Conservation (phyloP, 106 monocot species). For the Allium sativum region DNA sequence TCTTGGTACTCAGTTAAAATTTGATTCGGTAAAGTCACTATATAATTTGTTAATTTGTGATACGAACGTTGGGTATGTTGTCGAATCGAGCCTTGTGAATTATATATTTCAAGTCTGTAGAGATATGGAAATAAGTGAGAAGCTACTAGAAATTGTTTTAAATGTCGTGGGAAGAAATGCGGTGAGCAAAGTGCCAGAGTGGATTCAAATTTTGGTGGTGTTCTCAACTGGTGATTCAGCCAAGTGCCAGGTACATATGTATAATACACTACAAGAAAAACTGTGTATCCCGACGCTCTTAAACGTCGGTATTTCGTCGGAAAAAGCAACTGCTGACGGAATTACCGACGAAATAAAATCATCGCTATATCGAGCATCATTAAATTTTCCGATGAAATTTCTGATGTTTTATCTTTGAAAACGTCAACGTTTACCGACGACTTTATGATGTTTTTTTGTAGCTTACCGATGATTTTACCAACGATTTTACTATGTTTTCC, state of each 20-base stretch:
- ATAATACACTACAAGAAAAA: too few species aligned
- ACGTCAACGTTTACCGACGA: too few species aligned
- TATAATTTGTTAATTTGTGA: constrained; percentile 63
- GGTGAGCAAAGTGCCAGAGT: constrained; percentile 26
- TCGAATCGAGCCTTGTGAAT: constrained; percentile 39
- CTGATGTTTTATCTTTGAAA: too few species aligned
- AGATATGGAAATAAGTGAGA: constrained; percentile 40
- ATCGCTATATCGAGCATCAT: too few species aligned
- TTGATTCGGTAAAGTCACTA: constrained; percentile 71
- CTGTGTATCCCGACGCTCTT: too few species aligned
- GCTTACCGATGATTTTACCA: too few species aligned
- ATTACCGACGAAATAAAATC: too few species aligned
- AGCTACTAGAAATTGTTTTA: constrained; percentile 39
- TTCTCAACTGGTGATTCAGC: constrained; percentile 77
- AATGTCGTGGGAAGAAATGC: constrained; percentile 50
- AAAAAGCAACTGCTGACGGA: too few species aligned
- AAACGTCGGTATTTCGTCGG: too few species aligned
- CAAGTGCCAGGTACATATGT: constrained; percentile 40
- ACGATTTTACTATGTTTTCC: too few species aligned
- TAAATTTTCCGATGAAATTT: too few species aligned
- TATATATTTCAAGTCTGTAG: constrained; percentile 29
- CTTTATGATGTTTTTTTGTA: too few species aligned
- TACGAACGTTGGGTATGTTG: constrained; percentile 25
- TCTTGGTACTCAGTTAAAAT: constrained; percentile 5
- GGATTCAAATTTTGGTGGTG: constrained; percentile 41